Evolutionary conservation across 805 yeast genomes (phyloP).

Genomic region (Saturnispora hagleri): DNA sequence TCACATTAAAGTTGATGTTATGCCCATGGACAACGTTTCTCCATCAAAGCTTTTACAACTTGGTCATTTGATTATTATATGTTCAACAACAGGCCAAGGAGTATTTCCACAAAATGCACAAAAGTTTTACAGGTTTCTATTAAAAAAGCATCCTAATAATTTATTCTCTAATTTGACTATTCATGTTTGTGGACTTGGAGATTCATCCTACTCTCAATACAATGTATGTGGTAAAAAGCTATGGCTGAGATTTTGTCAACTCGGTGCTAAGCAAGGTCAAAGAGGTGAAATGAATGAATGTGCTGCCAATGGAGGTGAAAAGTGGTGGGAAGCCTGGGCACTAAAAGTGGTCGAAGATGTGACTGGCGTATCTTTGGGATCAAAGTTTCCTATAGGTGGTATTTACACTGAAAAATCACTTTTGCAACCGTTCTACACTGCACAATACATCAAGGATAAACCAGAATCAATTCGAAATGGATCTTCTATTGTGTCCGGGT

Average conservation of each 20-base stretch:
- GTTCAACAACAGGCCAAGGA: conserved; percentile 95
- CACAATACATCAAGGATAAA: neutral
- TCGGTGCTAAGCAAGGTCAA: conserved; percentile 68
- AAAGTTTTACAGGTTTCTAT: conserved; percentile 66
- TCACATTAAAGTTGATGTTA: conserved; percentile 43
- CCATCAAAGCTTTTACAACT: conserved; percentile 15
- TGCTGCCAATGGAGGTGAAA: conserved; percentile 67
- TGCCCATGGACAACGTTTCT: conserved; percentile 40
- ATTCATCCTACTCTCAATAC: conserved; percentile 80
- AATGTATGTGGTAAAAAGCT: conserved; percentile 83
- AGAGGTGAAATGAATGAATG: conserved; percentile 89
- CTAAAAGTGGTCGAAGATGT: conserved; percentile 29
- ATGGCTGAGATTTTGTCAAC: conserved; percentile 66
- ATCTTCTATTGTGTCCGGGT: neutral
- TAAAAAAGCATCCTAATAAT: conserved; percentile 50
- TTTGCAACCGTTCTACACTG: neutral
- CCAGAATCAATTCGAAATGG: neutral
- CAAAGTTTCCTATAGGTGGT: conserved; percentile 2
- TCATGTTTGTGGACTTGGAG: conserved; percentile 86
- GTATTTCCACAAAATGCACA: conserved; percentile 74
- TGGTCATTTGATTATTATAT: conserved; percentile 39
- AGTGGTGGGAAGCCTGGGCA: conserved; percentile 71
- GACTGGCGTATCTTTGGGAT: neutral
- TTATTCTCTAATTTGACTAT: conserved; percentile 53
- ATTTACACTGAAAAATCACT: neutral